Evolutionary conservation across 2,329 filamentous ascomycete species (phyloP), one percentile per base, ranked within the genome.

Genomic region (Fusarium sp.): DNA sequence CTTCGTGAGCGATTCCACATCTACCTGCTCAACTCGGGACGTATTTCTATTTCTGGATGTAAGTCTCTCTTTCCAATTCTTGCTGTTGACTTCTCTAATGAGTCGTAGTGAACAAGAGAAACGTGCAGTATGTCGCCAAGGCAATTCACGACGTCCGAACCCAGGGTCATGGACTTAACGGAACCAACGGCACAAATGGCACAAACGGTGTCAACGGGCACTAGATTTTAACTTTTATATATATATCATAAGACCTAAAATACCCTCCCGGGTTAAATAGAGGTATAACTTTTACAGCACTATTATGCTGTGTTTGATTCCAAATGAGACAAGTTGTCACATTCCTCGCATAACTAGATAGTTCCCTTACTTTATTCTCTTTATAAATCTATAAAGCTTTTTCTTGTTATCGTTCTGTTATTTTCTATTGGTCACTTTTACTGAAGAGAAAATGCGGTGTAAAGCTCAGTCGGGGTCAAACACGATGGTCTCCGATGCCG

Each of bases 121-220:
- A 98, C 81, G 88, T 98, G 62, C 94, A 97, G 63, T 97, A 98
- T 84, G 93, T 98, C 77, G 96, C 95, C 35, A 91, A 93, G 82
- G 94, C 95, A 0, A 90, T 98, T 16, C 92, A 97, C 81, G 92
- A 92, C 81, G 93, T 96, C 25, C 52, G 67, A 40, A 42, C 42
- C 12, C 38, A 65, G 8, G 40, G 52, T 9, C 52, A 42, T 30
- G 30, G 15, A 9, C 59, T 69, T 12, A 70, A 69, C 25, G 57
- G 62, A 19, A 35, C 58, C 7, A 64, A 64, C 11, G 65, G 66
- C 3, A 64, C 44, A 13, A 69, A 69, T 15, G 65, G 66, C 12
- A 64, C 65, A 19, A 69, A 69, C 3, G 65, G 65, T 2, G n/a
- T 65, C 0, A 69, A 69, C 7, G 67, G 65, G 7, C 67, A 69